Evolutionary conservation across 257 asterid species (phyloP).

Genomic region (Solanum lycopersicoides): DNA sequence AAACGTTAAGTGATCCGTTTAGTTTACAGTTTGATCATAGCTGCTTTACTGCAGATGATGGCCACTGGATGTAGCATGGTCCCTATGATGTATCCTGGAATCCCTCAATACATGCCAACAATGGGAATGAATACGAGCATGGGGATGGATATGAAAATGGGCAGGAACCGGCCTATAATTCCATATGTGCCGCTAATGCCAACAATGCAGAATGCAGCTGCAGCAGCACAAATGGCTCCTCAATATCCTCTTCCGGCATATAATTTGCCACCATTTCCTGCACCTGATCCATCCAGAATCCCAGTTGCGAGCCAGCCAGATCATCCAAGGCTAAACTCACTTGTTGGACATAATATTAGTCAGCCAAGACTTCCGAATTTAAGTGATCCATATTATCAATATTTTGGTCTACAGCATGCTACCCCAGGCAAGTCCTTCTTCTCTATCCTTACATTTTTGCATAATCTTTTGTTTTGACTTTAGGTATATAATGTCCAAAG

Average conservation of each 20-base stretch:
- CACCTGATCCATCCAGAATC: conserved; percentile 31
- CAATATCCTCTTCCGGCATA: conserved; percentile 45
- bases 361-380: conserved; percentile 10
- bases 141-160: conserved; percentile 43
- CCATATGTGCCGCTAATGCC: conserved; percentile 44
- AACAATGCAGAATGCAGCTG: conserved; percentile 32
- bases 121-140: conserved; percentile 19
- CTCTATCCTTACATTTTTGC: neutral
- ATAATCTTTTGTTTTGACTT: neutral
- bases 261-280: conserved; percentile 35
- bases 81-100: conserved; percentile 33
- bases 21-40: neutral
- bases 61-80: conserved; percentile 32
- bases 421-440: conserved; percentile 14
- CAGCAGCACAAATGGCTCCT: conserved; percentile 36
- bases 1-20: neutral
- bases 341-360: neutral
- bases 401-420: conserved; percentile 21
- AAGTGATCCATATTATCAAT: conserved; percentile 18
- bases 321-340: conserved; percentile 10
- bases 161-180: conserved; percentile 45
- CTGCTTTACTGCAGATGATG: conserved; percentile 28
- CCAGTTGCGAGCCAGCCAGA: conserved; percentile 18
- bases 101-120: conserved; percentile 23
- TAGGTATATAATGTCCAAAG: neutral